Evolutionary conservation across 768 basidiomycete species (phyloP).

Genomic region (Xanthoconium purpureum): DNA sequence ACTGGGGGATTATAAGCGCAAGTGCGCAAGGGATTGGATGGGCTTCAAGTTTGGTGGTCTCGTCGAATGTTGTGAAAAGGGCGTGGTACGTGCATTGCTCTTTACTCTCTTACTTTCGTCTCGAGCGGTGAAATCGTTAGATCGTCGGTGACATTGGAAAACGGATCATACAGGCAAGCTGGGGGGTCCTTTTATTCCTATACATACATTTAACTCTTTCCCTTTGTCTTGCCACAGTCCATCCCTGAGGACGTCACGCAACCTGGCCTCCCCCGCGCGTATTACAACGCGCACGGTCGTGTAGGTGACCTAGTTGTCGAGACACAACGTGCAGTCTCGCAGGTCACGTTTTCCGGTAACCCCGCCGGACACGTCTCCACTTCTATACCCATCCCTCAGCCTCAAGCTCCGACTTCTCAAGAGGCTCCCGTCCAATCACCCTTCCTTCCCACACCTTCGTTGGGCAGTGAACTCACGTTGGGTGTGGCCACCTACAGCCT

Average conservation of each 20-base stretch:
- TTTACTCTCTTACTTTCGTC: background rate
- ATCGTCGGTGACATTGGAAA: slow-evolving; percentile 52
- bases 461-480: slow-evolving; percentile 31
- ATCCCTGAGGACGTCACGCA: slow-evolving; percentile 78
- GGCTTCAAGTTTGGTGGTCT: slow-evolving; percentile 85
- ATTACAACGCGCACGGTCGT: slow-evolving; percentile 66
- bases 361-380: slow-evolving; percentile 24
- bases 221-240: slow-evolving; percentile 42
- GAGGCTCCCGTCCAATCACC: slow-evolving; percentile 7
- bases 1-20: slow-evolving; percentile 80
- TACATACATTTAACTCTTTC: slow-evolving; percentile 1
- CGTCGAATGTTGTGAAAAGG: slow-evolving; percentile 81
- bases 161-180: slow-evolving; percentile 39
- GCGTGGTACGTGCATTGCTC: slow-evolving; percentile 40
- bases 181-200: background rate
- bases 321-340: slow-evolving; percentile 52
- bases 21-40: slow-evolving; percentile 65
- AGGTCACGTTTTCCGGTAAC: slow-evolving; percentile 47
- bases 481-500: slow-evolving; percentile 9
- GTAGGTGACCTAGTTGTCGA: slow-evolving; percentile 63
- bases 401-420: background rate
- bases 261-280: slow-evolving; percentile 71
- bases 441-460: slow-evolving; percentile 33
- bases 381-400: slow-evolving; percentile 2
- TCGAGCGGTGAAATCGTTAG: slow-evolving; percentile 18